Evolutionary conservation across 192 early-diverging fungal genomes (phyloP), one percentile per base, ranked within the genome.

Genomic region (Dimargaris cristalligena): DNA sequence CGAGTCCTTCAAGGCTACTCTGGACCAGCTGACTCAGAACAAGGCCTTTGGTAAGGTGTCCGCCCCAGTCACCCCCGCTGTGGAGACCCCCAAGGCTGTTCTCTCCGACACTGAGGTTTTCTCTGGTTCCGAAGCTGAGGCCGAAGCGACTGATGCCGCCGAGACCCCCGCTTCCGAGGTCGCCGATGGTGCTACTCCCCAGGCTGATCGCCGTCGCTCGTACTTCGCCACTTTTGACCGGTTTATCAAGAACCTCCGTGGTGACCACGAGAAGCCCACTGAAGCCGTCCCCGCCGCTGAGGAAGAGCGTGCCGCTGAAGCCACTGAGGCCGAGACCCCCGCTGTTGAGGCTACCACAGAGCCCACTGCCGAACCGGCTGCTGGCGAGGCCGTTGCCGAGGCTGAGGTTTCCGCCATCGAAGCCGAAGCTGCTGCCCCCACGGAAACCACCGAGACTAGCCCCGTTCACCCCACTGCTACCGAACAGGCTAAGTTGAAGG

Each of bases 121-220:
- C 54, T 56, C 54, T 14, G 54, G 54, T 16, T 56, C 54, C 1
- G 54, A 56, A 34, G 31, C 32, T 14, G 54, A 56, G 30, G 31
- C 54, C 31, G 54, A 56, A 2, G 54, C 54, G 16, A 3, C 3
- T 11, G 31, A 10, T 33, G 4, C 13, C 13, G 23, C 13, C 13
- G 47, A 6, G 4, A 22, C 4, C 47, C 23, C 20, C 4, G 18
- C 54, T 23, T 34, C 30, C 31, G 54, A 56, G 9, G 54, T 16
- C 30, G 26, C 51, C 29, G n/a, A 18, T 2, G 16, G 23, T 18
- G 9, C 51, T 22, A n/a, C 49, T 1, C 50, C 50, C 23, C 14
- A 18, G 2, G 50, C 25, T 26, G 0, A 28, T 0, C 30, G 34
- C 31, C 54, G 54, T 16, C 30, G 34, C 31, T 56, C 54, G 2